A percentile compares a stretch with the other conserved stretches of the same genome.
These are phyloP conservation scores for Penicillium digitatum DNA, from an alignment of 2,329 filamentous ascomycete species.

Conservation along the genomic window DNA sequence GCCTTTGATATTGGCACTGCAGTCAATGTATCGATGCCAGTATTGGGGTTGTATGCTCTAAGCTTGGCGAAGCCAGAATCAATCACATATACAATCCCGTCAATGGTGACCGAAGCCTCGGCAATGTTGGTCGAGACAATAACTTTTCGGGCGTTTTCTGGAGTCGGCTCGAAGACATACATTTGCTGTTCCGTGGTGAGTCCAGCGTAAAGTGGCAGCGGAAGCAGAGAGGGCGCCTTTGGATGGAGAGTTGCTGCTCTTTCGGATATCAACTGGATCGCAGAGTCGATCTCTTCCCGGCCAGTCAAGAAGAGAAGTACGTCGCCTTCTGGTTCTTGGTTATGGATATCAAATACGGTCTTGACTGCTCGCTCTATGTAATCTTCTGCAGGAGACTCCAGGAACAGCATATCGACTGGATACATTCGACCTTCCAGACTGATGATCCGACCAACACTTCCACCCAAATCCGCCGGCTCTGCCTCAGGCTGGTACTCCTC, in stretches of 20 bases:
- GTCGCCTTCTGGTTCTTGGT: constrained; percentile 74
- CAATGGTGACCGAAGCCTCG: constrained; percentile 91
- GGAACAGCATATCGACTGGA: constrained; percentile 80
- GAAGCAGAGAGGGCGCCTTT: constrained; percentile 57
- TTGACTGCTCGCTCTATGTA: constrained; percentile 81
- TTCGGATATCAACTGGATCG: constrained; percentile 74
- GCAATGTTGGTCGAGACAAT: constrained; percentile 95
- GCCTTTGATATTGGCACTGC: constrained; percentile 81
- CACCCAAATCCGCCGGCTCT: constrained; percentile 35
- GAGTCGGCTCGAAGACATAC: constrained; percentile 83
- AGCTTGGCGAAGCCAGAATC: constrained; percentile 91
- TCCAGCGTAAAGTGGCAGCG: constrained; percentile 83
- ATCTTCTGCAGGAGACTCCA: constrained; percentile 73
- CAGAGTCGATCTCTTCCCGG: constrained; percentile 83
- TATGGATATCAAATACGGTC: constrained; percentile 83
- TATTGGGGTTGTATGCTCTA: constrained; percentile 75
- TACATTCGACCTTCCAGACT: constrained; percentile 84
- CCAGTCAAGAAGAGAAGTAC: constrained; percentile 90
- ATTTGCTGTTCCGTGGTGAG: constrained; percentile 88
- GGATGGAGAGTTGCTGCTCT: constrained; percentile 61
- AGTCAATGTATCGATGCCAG: constrained; percentile 83
- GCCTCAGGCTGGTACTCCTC: constrained; percentile 39
- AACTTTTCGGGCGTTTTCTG: constrained; percentile 80
- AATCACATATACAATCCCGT: constrained; percentile 84
- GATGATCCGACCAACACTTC: constrained; percentile 62